phyloP scores from a whole-genome alignment of 768 basidiomycete genomes.

The Phanerodontia chrysosporium region DNA sequence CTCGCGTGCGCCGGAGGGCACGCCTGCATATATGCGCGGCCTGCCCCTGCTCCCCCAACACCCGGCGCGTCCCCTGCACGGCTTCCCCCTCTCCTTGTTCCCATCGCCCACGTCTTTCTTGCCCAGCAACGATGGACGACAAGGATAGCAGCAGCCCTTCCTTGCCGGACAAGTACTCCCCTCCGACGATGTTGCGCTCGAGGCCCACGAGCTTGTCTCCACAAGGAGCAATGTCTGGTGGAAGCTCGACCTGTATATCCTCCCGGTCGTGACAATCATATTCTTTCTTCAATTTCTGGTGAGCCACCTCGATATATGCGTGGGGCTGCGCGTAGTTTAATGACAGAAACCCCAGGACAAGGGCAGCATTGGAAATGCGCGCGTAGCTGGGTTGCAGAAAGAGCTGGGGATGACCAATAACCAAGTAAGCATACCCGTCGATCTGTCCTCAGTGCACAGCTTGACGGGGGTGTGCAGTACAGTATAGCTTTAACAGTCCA shows the following conservation, averaged over 20 bases:
- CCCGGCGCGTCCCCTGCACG: not conserved
- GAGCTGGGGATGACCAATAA: conserved; percentile 8
- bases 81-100: not conserved
- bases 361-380: conserved; percentile 11
- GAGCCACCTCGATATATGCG: not conserved
- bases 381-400: conserved; percentile 10
- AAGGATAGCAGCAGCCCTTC: not conserved
- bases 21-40: not conserved
- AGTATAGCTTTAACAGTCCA: conserved; percentile 44
- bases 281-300: conserved; percentile 9
- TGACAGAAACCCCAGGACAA: not conserved
- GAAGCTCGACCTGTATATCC: not conserved
- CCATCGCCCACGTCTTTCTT: not conserved
- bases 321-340: not conserved
- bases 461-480: too few relatives aligned
- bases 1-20: too few relatives aligned
- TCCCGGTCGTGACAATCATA: conserved; percentile 5
- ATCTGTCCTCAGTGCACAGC: not conserved
- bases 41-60: too few relatives aligned
- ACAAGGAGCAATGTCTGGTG: not conserved
- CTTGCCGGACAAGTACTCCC: not conserved
- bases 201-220: not conserved
- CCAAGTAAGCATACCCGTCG: not conserved
- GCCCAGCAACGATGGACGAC: not conserved
- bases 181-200: not conserved